phyloP scores from a whole-genome alignment of 495 filamentous ascomycete genomes.

The Choiromyces venosus region DNA sequence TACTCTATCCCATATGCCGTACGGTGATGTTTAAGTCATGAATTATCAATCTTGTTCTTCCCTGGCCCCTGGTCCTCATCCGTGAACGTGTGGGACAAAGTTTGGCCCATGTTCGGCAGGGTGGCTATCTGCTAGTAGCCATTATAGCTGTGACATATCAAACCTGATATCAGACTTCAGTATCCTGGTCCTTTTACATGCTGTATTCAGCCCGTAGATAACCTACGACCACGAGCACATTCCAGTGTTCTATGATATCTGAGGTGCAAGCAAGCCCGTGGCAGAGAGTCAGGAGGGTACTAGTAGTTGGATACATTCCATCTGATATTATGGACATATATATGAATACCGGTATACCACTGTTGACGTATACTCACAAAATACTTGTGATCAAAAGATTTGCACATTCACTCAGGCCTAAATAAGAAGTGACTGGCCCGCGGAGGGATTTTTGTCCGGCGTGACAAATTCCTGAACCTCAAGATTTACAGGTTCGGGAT shows the following conservation, averaged over 20 bases:
- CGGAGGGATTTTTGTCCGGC: background rate
- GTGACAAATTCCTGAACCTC: background rate
- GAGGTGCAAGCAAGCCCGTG: background rate
- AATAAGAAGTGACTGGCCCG: background rate
- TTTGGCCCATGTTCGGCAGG: background rate
- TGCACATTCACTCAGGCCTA: background rate
- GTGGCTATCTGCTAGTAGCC: background rate
- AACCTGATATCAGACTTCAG: background rate
- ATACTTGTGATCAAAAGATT: background rate
- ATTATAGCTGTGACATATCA: too few species aligned
- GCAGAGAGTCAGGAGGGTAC: background rate
- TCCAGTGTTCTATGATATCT: background rate
- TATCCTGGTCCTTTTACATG: background rate
- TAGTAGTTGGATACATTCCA: background rate
- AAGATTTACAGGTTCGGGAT: background rate
- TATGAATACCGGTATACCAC: background rate
- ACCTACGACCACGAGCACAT: background rate
- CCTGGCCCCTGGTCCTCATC: background rate
- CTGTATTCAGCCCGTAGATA: background rate
- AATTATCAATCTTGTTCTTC: background rate
- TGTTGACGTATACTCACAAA: background rate
- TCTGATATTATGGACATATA: background rate
- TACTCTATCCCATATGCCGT: background rate
- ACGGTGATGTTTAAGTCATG: background rate
- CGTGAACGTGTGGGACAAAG: background rate